These are phyloP conservation scores for Quercus dentata DNA, from an alignment of 306 rosid genomes.

Conservation along the genomic window DNA sequence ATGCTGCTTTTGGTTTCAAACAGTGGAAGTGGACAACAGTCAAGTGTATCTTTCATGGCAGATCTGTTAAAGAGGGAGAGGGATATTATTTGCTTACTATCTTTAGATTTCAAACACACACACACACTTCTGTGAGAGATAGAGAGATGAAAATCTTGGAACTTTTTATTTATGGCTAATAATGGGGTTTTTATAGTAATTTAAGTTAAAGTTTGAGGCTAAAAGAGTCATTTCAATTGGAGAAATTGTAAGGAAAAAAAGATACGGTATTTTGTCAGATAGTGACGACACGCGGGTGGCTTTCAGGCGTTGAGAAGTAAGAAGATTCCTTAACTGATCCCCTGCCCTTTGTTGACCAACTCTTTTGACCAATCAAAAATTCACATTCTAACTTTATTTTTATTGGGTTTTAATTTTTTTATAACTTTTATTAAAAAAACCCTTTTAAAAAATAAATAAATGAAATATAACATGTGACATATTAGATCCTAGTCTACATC, in stretches of 20 bases:
- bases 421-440: no score
- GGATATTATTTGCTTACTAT: not conserved
- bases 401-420: not conserved
- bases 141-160: constrained; percentile 1
- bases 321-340: constrained; percentile 17
- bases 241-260: constrained; percentile 21
- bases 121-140: not conserved
- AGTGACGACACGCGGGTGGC: constrained; percentile 27
- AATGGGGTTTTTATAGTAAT: constrained; percentile 18
- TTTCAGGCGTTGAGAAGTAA: not conserved
- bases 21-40: constrained; percentile 15
- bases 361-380: not conserved
- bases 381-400: not conserved
- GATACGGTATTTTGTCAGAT: constrained; percentile 16
- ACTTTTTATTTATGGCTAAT: not conserved
- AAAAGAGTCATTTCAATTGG: not conserved
- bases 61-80: constrained; percentile 10
- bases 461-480: no score
- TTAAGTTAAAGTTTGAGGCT: not conserved
- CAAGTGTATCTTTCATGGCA: constrained; percentile 27
- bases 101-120: constrained; percentile 9
- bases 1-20: constrained; percentile 23
- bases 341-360: constrained; percentile 2
- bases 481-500: no score
- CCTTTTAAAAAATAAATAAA: no score